A percentile compares a stretch with the other conserved stretches of the same genome.
phyloP scores from a whole-genome alignment of 2,329 filamentous ascomycete species.

The Hypoxylon sp. region DNA sequence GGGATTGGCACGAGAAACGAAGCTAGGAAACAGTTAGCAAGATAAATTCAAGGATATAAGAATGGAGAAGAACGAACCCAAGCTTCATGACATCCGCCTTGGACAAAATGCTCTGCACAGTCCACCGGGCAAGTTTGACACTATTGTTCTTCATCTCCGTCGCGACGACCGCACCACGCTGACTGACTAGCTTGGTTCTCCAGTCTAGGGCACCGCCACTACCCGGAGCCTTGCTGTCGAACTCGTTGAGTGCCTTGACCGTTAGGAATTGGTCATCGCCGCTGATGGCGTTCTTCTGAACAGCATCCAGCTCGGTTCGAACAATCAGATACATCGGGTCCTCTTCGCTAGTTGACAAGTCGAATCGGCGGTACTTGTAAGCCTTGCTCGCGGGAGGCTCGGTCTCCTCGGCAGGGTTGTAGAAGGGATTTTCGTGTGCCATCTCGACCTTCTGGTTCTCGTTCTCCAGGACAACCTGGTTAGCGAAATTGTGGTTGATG shows the following conservation, averaged over 20 bases:
- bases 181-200: constrained; percentile 92
- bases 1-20: constrained; percentile 94
- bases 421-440: constrained; percentile 94
- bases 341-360: constrained; percentile 94
- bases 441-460: constrained; percentile 85
- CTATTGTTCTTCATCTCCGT: constrained; percentile 99
- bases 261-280: constrained; percentile 93
- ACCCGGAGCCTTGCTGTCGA: constrained; percentile 97
- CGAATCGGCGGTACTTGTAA: constrained; percentile 98
- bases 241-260: constrained; percentile 98
- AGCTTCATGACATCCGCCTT: constrained; percentile 99
- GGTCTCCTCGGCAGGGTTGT: constrained; percentile 92
- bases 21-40: constrained; percentile 67
- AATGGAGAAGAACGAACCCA: constrained; percentile 72
- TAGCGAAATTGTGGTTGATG: constrained; percentile 99
- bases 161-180: constrained; percentile 96
- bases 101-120: constrained; percentile 94
- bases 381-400: constrained; percentile 95
- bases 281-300: constrained; percentile 93
- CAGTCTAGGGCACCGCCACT: constrained; percentile 96
- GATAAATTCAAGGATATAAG: not conserved
- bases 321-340: constrained; percentile 94
- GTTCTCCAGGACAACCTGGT: constrained; percentile 92
- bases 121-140: constrained; percentile 98
- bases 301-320: constrained; percentile 93